These are phyloP conservation scores for Casuarina cunninghamiana DNA, from an alignment of 306 rosid species.

Conservation along the genomic window DNA sequence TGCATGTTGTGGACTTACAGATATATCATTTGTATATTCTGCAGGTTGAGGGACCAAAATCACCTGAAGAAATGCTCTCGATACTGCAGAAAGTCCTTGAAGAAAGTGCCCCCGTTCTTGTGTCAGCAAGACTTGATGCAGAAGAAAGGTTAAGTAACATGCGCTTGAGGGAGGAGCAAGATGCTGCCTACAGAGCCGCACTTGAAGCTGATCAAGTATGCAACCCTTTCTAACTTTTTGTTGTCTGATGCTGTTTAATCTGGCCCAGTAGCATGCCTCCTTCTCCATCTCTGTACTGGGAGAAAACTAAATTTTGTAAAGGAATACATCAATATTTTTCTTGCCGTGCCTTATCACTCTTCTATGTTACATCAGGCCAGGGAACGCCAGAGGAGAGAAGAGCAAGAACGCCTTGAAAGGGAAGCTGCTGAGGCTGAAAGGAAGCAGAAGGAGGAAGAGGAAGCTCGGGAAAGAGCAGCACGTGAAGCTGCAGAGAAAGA, in stretches of 20 bases:
- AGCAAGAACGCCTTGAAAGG: constrained; percentile 88
- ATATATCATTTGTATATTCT: constrained; percentile 29
- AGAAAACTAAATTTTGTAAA: constrained; percentile 20
- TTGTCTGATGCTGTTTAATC: background rate
- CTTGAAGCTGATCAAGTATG: constrained; percentile 99
- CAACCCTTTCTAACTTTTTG: constrained; percentile 14
- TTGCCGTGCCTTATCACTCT: constrained; percentile 27
- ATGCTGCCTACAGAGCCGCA: constrained; percentile 97
- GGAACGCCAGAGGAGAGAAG: constrained; percentile 86
- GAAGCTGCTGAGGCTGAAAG: constrained; percentile 98
- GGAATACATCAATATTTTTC: constrained; percentile 15
- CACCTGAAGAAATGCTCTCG: constrained; percentile 84
- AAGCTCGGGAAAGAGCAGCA: constrained; percentile 83
- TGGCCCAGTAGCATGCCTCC: constrained; percentile 14
- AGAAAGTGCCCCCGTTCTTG: constrained; percentile 87
- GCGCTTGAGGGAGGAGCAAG: constrained; percentile 96
- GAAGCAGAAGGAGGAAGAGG: constrained; percentile 83
- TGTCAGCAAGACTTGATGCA: constrained; percentile 78
- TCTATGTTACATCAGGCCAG: constrained; percentile 64
- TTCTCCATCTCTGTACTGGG: constrained; percentile 13
- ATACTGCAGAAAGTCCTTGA: constrained; percentile 82
- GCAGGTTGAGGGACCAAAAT: constrained; percentile 87
- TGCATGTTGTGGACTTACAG: constrained; percentile 9
- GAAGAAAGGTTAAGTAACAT: constrained; percentile 81
- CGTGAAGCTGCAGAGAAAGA: constrained; percentile 88